phyloP scores from a whole-genome alignment of 2,329 filamentous ascomycete genomes.

The Nemania abortiva region DNA sequence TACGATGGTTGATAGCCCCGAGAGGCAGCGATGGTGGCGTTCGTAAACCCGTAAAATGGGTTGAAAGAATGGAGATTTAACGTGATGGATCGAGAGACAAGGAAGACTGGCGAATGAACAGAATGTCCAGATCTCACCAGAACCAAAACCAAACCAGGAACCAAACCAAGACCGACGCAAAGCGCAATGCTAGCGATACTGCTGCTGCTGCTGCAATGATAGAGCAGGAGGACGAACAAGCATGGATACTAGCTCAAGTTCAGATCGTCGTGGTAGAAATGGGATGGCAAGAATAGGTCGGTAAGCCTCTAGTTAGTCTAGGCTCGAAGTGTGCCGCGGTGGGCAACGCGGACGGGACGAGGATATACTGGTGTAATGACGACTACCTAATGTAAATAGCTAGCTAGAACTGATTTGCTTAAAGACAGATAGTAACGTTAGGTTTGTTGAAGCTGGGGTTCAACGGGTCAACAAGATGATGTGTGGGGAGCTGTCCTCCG shows the following conservation, averaged over 20 bases:
- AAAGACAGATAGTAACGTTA: constrained; percentile 30
- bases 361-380: constrained; percentile 15
- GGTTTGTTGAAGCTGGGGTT: constrained; percentile 30
- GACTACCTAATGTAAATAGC: constrained; percentile 22
- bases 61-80: constrained; percentile 3
- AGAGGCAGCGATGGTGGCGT: neutral
- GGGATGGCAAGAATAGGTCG: neutral
- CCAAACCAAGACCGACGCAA: constrained; percentile 18
- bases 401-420: constrained; percentile 27
- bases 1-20: neutral
- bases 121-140: constrained; percentile 11
- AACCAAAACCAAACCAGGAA: constrained; percentile 7
- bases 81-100: neutral
- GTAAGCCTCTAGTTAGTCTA: neutral
- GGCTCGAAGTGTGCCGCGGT: constrained; percentile 10
- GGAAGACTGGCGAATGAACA: neutral
- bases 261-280: neutral
- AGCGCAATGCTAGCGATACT: constrained; percentile 34
- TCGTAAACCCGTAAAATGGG: constrained; percentile 7
- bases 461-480: constrained; percentile 24
- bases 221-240: neutral
- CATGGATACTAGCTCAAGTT: constrained; percentile 13
- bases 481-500: constrained; percentile 19
- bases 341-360: constrained; percentile 20
- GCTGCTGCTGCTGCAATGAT: constrained; percentile 15